phyloP scores from a whole-genome alignment of 2,329 filamentous ascomycete species.

The Trichoderma atroviride region DNA sequence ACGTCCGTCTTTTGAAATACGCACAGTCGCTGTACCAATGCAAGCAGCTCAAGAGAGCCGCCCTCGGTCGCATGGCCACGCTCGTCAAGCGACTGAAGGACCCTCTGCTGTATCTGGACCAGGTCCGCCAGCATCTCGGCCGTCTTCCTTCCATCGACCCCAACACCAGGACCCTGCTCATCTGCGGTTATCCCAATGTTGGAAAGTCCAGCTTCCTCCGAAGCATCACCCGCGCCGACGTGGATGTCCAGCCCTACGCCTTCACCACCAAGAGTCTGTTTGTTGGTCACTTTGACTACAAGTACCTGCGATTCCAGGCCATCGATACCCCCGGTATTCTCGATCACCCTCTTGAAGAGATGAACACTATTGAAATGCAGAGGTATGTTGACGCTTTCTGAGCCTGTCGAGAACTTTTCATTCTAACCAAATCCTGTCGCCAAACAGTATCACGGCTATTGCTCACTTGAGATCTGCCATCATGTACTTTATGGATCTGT shows the following conservation, averaged over 20 bases:
- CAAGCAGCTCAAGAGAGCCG: slow-evolving; percentile 97
- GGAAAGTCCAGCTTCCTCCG: slow-evolving; percentile 96
- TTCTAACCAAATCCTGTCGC: slow-evolving; percentile 2
- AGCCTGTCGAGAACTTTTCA: background rate
- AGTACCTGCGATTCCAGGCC: slow-evolving; percentile 64
- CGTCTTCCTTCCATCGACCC: slow-evolving; percentile 98
- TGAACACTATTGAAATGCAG: slow-evolving; percentile 99
- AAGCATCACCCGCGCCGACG: slow-evolving; percentile 90
- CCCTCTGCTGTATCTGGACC: slow-evolving; percentile 91
- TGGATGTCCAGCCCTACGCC: slow-evolving; percentile 95
- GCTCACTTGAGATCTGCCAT: slow-evolving; percentile 94
- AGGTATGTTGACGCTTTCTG: slow-evolving; percentile 31
- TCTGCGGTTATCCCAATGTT: slow-evolving; percentile 97
- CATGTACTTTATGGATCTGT: slow-evolving; percentile 97
- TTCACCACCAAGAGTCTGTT: slow-evolving; percentile 98
- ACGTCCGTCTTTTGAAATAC: slow-evolving; percentile 90
- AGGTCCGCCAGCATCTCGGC: slow-evolving; percentile 87
- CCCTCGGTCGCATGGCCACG: slow-evolving; percentile 96
- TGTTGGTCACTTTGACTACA: slow-evolving; percentile 97
- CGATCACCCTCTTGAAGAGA: slow-evolving; percentile 96
- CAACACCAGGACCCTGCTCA: slow-evolving; percentile 92
- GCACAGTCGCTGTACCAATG: slow-evolving; percentile 96
- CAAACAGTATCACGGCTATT: slow-evolving; percentile 82
- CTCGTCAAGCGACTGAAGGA: slow-evolving; percentile 95
- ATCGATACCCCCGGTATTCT: slow-evolving; percentile 99